Evolutionary conservation across 192 early-diverging fungal species (phyloP), one percentile per base, ranked within the genome.

Genomic region (Coemansia sp.): DNA sequence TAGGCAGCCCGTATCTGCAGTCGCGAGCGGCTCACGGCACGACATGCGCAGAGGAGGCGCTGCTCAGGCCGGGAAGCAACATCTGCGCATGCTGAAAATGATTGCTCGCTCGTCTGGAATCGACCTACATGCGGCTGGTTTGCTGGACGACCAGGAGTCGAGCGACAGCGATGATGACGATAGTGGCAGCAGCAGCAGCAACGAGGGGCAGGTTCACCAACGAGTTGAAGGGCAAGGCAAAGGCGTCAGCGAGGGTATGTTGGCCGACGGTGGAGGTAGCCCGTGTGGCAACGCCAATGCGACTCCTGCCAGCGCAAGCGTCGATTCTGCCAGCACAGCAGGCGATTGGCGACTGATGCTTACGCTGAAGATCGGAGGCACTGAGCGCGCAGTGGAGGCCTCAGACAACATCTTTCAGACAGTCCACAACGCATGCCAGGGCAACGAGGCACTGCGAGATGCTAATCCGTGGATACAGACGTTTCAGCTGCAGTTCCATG

Each of bases 71-170:
- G 39, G 63, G 16, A 63, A 35, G 11, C 67, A 64, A 21, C 76
- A 73, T 14, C 9, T 78, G 59, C 63, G 71, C 13, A 69, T 78
- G 76, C 72, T 78, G 38, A 71, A 70, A 53, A 73, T 67, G 58
- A 78, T 78, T 67, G 76, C 76, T 13, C 76, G 49, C 21, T 73
- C 72, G 9, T 78, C 76, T 16, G 76, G 76, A 2, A 78, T 78
- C 32, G 67, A 79, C 44, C 43, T 66, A 10, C 67, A 69, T 10
- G 62, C 71, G n/a, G 73, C 66, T 5, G 84, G 74, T 17, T 60
- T 72, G 52, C 19, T 67, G 11, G 70, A 62, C 1, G 68, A 57
- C 7, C 38, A 74, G 40, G 78, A 77, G n/a, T 65, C 63, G 13
- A 58, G 55, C 17, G 55, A 58, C 14, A 35, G 32, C 6, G 55